Evolutionary conservation across 2,329 filamentous ascomycete genomes (phyloP), one percentile per base, ranked within the genome.

Genomic region (Claviceps africana): DNA sequence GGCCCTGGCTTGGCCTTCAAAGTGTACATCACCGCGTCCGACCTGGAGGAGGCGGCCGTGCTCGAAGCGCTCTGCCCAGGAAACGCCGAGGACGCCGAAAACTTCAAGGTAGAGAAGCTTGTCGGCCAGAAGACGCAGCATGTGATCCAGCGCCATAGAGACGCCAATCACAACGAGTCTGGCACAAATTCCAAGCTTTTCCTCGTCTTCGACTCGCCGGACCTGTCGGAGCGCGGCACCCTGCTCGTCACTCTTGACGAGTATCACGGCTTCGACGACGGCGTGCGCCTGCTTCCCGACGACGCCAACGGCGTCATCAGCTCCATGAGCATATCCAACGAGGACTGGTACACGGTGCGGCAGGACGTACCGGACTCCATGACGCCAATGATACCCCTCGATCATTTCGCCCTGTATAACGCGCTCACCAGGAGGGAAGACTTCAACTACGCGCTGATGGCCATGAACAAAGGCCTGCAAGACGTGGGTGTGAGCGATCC

Each of bases 201-300:
- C 5, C 47, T 53, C 47, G 37, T 53, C 33, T 43, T 53, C 19
- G 52, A 53, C 39, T 37, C 35, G 22, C 9, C 28, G 19, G 52
- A 53, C n/a, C 22, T 48, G 21, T 21, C n/a, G 15, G 47, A 22
- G 15, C 47, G 47, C 4, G 52, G 52, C 22, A 33, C 17, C 28
- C 21, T 54, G 28, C 21, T 54, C 44, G 45, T 54, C 49, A 48
- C 44, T 45, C 49, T 51, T 8, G 28, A 45, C 21, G 49, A 54
- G 22, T 54, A 54, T 17, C 52, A 54, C 19, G 49, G 52, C 39
- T 51, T 48, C 39, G 31, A 54, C 13, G 49, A 54, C 15, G 52
- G 37, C 25, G 37, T 54, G 28, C 49, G 52, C 19, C 28, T 21
- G 4, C 4, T 19, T n/a, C 37, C 49, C 11, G 43, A 33, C 0